Percentiles rank a stretch among this genome's conserved stretches.
Evolutionary conservation across 805 yeast species (phyloP).

Genomic region (Myxozyma melibiosi): DNA sequence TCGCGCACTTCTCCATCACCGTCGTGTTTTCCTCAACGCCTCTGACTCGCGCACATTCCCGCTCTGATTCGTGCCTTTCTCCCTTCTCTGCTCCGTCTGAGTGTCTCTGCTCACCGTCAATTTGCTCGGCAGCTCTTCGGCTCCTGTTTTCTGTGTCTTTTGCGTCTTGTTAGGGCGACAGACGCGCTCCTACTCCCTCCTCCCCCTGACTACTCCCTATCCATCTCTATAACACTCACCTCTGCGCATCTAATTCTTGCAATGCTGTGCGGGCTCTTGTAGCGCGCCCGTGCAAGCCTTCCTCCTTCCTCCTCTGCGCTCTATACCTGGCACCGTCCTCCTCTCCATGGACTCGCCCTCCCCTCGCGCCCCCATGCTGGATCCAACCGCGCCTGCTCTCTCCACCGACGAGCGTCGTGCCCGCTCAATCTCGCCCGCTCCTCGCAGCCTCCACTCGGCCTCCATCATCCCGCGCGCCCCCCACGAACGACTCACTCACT

Average conservation of each 20-base stretch:
- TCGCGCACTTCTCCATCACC: conserved; percentile 10
- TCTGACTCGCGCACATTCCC: neutral
- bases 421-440: conserved; percentile 14
- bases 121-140: neutral
- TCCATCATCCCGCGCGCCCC: conserved; percentile 9
- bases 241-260: too few relatives aligned
- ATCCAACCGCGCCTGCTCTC: neutral
- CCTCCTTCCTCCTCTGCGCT: neutral
- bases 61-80: too few relatives aligned
- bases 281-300: neutral
- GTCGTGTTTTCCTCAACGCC: neutral
- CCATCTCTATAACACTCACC: too few relatives aligned
- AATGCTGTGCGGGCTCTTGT: conserved; percentile 7
- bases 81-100: too few relatives aligned
- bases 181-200: too few relatives aligned
- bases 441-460: conserved; percentile 1
- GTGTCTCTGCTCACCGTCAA: too few relatives aligned
- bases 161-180: too few relatives aligned
- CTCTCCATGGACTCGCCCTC: neutral
- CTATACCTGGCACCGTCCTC: neutral
- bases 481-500: neutral
- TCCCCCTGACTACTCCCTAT: too few relatives aligned
- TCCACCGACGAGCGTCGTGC: neutral
- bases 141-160: neutral
- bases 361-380: neutral